Percentiles rank a stretch among this genome's conserved stretches.
These are phyloP conservation scores for Suillus placidus DNA, from an alignment of 768 basidiomycete genomes.

Conservation along the genomic window DNA sequence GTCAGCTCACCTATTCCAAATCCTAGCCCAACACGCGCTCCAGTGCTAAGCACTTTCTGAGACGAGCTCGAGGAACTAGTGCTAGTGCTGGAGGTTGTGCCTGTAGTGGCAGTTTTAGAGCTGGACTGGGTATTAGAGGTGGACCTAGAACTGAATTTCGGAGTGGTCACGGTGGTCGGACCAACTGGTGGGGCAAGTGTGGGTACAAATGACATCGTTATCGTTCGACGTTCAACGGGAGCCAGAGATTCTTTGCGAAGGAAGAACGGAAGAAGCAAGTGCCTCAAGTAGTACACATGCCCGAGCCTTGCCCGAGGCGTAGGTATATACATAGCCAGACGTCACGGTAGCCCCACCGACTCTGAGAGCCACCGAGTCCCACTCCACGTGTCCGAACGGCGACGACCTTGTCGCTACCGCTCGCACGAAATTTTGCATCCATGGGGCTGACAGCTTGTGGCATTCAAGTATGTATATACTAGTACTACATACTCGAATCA, in stretches of 20 bases:
- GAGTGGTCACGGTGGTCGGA: not conserved
- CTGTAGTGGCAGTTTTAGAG: not conserved
- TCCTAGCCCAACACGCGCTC: constrained; percentile 29
- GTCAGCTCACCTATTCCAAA: constrained; percentile 25
- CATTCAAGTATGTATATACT: no score
- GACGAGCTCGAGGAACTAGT: constrained; percentile 7
- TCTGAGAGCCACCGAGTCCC: no score
- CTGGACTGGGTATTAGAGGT: not conserved
- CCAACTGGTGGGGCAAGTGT: not conserved
- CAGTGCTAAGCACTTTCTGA: constrained; percentile 14
- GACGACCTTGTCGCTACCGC: no score
- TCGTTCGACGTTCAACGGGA: not conserved
- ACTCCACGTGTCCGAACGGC: no score
- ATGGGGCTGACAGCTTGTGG: no score
- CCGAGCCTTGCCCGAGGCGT: not conserved
- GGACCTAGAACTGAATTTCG: not conserved
- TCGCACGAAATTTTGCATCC: no score
- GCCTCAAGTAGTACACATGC: not conserved
- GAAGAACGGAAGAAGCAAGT: not conserved
- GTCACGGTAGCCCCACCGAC: no score
- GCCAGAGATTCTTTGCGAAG: not conserved
- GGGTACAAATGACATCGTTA: not conserved
- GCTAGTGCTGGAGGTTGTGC: constrained; percentile 4
- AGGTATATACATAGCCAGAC: no score
- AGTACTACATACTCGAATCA: not conserved